phyloP scores from a whole-genome alignment of 495 filamentous ascomycete genomes.

The Penicillium angulare region DNA sequence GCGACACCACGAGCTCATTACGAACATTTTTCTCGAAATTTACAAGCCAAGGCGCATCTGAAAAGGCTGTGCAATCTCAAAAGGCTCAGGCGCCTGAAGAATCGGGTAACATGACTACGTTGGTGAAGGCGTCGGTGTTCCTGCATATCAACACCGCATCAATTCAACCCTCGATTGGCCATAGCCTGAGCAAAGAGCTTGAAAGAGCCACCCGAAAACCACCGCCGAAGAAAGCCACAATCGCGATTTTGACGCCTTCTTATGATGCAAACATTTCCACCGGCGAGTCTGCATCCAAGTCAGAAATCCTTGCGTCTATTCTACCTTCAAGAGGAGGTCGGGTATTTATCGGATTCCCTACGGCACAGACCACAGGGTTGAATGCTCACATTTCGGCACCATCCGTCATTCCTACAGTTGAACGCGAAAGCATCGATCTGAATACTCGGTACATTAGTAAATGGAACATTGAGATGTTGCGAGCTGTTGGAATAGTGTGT shows the following conservation, averaged over 20 bases:
- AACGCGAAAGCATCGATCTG: constrained; percentile 93
- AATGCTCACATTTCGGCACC: constrained; percentile 97
- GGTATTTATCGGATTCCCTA: constrained; percentile 97
- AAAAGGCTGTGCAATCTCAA: constrained; percentile 30
- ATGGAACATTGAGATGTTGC: constrained; percentile 96
- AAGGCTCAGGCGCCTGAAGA: constrained; percentile 31
- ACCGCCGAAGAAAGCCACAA: constrained; percentile 78
- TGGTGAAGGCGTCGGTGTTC: constrained; percentile 74
- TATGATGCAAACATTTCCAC: constrained; percentile 77
- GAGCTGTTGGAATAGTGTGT: constrained; percentile 85
- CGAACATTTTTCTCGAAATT: constrained; percentile 79
- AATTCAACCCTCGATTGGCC: constrained; percentile 67
- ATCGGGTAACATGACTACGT: constrained; percentile 61
- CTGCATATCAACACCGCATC: constrained; percentile 81
- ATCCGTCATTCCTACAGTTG: constrained; percentile 97
- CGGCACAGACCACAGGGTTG: constrained; percentile 91
- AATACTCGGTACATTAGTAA: constrained; percentile 90
- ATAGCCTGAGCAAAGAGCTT: constrained; percentile 75
- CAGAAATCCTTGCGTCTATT: constrained; percentile 86
- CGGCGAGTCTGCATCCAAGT: constrained; percentile 54
- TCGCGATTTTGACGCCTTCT: constrained; percentile 86
- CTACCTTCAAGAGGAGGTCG: constrained; percentile 82
- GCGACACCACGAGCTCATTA: constrained; percentile 56
- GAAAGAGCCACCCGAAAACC: constrained; percentile 96
- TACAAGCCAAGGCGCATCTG: constrained; percentile 43